Evolutionary conservation across 2,329 filamentous ascomycete species (phyloP).

Genomic region (Penicillium sp.): DNA sequence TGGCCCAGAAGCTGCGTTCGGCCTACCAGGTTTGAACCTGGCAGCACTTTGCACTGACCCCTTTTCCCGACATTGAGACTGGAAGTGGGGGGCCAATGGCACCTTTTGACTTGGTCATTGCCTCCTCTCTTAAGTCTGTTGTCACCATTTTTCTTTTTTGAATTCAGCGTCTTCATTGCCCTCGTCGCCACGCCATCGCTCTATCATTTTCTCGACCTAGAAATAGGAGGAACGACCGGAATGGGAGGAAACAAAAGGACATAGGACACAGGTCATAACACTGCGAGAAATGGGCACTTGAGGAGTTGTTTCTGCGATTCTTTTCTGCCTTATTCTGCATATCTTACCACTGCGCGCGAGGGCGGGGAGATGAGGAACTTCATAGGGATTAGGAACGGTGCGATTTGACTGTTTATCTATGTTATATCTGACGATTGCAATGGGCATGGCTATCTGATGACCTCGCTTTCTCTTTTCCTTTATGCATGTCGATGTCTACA

Average conservation of each 20-base stretch:
- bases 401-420: slow-evolving; percentile 15
- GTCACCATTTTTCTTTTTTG: background rate
- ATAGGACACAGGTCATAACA: slow-evolving; percentile 9
- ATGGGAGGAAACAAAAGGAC: slow-evolving; percentile 1
- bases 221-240: slow-evolving; percentile 12
- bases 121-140: background rate
- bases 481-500: slow-evolving; percentile 14
- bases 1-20: slow-evolving; percentile 43
- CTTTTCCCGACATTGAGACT: background rate
- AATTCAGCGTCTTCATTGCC: slow-evolving; percentile 8
- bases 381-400: slow-evolving; percentile 3
- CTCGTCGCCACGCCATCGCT: slow-evolving; percentile 4
- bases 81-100: background rate
- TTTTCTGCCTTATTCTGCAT: slow-evolving; percentile 11
- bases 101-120: background rate
- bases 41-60: background rate
- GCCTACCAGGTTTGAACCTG: slow-evolving; percentile 41
- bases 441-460: slow-evolving; percentile 14
- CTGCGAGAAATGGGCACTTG: slow-evolving; percentile 12
- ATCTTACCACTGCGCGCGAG: slow-evolving; percentile 4
- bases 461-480: slow-evolving; percentile 6
- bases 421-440: slow-evolving; percentile 17
- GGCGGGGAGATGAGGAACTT: background rate
- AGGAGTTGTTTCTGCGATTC: slow-evolving; percentile 8
- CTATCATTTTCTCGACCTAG: slow-evolving; percentile 8